A percentile compares a stretch with the other conserved stretches of the same genome.
These are phyloP conservation scores for Geotrichum citri-aurantii DNA, from an alignment of 1,139 yeast species.

Conservation along the genomic window DNA sequence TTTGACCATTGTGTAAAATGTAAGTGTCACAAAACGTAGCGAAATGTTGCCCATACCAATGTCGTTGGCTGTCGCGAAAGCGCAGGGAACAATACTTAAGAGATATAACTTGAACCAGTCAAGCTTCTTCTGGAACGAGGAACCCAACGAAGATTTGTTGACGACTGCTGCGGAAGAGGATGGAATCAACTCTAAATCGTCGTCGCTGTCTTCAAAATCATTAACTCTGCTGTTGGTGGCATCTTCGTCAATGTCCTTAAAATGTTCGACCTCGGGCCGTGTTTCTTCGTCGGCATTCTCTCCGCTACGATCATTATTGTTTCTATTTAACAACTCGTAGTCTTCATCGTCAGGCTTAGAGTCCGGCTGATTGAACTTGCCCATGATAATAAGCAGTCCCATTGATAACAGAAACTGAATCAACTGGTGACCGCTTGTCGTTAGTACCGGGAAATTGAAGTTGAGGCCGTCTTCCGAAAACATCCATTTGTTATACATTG, in stretches of 20 bases:
- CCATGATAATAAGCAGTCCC: slow-evolving; percentile 11
- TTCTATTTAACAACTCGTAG: slow-evolving; percentile 8
- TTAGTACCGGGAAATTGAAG: slow-evolving; percentile 74
- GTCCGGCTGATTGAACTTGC: slow-evolving; percentile 5
- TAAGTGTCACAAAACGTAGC: slow-evolving; percentile 67
- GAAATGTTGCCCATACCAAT: slow-evolving; percentile 89
- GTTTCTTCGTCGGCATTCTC: background rate
- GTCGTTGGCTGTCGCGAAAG: slow-evolving; percentile 85
- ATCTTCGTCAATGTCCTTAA: background rate
- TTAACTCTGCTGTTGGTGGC: too few relatives aligned
- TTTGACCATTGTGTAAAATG: slow-evolving; percentile 89
- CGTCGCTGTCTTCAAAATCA: slow-evolving; percentile 3
- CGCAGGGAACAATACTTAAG: slow-evolving; percentile 70
- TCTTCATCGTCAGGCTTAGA: slow-evolving; percentile 6
- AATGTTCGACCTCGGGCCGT: background rate
- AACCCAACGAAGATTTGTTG: slow-evolving; percentile 1
- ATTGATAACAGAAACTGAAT: slow-evolving; percentile 42
- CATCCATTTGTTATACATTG: slow-evolving; percentile 98
- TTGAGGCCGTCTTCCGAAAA: slow-evolving; percentile 66
- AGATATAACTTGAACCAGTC: slow-evolving; percentile 23
- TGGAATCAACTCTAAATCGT: background rate
- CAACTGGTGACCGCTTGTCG: slow-evolving; percentile 81
- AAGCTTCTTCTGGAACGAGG: background rate
- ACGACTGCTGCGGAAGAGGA: background rate
- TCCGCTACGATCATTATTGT: background rate